Conservation (phyloP, 495 filamentous ascomycete species). For the Penicillium cinerascens region DNA sequence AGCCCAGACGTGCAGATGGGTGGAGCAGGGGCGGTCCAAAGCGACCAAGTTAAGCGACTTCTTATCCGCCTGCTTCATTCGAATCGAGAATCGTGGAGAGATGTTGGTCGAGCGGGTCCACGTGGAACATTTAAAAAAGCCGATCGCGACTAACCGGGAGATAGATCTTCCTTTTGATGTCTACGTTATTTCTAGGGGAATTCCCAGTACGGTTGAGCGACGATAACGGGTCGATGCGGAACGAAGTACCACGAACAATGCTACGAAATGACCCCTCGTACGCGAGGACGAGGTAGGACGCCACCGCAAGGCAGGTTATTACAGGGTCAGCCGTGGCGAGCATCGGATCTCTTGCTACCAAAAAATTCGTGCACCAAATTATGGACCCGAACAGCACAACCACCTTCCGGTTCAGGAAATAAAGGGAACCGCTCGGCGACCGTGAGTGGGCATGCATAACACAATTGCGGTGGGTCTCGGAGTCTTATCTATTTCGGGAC, state of each 20-base stretch:
- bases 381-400: constrained; percentile 5
- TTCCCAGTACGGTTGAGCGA: no score
- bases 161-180: background rate
- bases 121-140: background rate
- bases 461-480: constrained; percentile 7
- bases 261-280: no score
- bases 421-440: constrained; percentile 5
- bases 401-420: constrained; percentile 29
- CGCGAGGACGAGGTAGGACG: background rate
- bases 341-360: background rate
- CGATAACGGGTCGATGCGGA: no score
- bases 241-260: background rate
- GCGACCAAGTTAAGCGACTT: constrained; percentile 14
- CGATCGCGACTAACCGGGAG: background rate
- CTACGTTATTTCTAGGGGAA: no score
- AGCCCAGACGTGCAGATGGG: constrained; percentile 8
- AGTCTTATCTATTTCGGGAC: background rate
- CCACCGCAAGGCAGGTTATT: background rate
- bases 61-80: constrained; percentile 10
- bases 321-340: background rate
- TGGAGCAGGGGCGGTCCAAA: constrained; percentile 10
- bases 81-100: constrained; percentile 7
- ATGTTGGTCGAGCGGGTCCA: constrained; percentile 2
- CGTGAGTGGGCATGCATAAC: constrained; percentile 19
- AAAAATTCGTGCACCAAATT: background rate